Evolutionary conservation across 495 filamentous ascomycete species (phyloP).

Genomic region (Cercophora samala): DNA sequence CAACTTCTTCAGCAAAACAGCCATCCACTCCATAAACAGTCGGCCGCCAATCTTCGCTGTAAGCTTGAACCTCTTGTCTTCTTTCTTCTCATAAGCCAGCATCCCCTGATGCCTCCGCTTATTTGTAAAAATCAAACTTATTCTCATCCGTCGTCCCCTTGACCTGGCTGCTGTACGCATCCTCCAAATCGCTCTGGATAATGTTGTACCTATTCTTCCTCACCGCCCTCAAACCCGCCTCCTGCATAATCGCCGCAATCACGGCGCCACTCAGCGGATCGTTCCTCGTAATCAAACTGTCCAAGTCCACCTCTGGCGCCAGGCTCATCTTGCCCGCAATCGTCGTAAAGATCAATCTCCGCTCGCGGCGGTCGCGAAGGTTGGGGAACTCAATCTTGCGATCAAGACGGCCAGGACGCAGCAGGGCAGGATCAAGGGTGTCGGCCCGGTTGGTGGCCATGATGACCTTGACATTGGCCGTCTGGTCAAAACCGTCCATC

Average conservation of each 20-base stretch:
- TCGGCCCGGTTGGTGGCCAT: conserved; percentile 99
- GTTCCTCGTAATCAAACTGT: conserved; percentile 92
- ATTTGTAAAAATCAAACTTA: conserved; percentile 71
- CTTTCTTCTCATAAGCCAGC: too few relatives aligned
- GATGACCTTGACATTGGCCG: conserved; percentile 98
- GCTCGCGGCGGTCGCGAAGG: conserved; percentile 85
- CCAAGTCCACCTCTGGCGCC: conserved; percentile 91
- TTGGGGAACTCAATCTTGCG: conserved; percentile 97
- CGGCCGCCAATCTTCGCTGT: neutral
- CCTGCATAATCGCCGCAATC: conserved; percentile 99
- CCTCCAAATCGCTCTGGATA: conserved; percentile 91
- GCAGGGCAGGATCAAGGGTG: conserved; percentile 88
- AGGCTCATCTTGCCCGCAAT: conserved; percentile 96
- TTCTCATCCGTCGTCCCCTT: conserved; percentile 80
- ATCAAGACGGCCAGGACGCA: conserved; percentile 92
- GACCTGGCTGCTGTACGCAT: conserved; percentile 92
- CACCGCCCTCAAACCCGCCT: conserved; percentile 91
- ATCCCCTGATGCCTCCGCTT: conserved; percentile 10
- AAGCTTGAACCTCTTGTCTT: neutral
- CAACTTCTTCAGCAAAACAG: neutral
- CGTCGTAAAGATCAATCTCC: conserved; percentile 91
- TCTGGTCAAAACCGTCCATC: conserved; percentile 99
- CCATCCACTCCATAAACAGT: neutral
- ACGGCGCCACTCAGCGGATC: conserved; percentile 92
- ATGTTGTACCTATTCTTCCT: conserved; percentile 99